A percentile compares a stretch with the other conserved stretches of the same genome.
phyloP scores from a whole-genome alignment of 208 protist species.

The Leishmania gerbilli region DNA sequence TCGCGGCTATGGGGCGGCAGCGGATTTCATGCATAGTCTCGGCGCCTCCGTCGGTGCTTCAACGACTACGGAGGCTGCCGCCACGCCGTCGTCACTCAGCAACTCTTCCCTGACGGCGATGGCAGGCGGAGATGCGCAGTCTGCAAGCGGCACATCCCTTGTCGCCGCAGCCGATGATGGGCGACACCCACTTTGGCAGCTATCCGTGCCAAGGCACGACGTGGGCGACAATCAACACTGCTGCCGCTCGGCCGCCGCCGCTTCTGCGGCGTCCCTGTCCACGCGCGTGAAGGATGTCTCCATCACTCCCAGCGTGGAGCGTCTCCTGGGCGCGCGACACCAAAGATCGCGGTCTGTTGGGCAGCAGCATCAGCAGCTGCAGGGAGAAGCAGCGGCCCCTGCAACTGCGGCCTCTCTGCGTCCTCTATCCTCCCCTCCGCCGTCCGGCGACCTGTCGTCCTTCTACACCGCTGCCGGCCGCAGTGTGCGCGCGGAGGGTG shows the following conservation, averaged over 20 bases:
- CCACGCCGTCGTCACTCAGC: conserved; percentile 13
- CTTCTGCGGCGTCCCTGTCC: background rate
- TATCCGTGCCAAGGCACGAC: background rate
- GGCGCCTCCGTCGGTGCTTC: background rate
- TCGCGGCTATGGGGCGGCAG: background rate
- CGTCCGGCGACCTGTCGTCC: background rate
- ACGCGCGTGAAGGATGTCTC: background rate
- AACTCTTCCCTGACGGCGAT: conserved; percentile 4
- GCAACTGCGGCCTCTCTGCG: background rate
- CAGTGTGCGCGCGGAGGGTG: background rate
- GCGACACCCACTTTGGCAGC: background rate
- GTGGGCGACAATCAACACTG: background rate
- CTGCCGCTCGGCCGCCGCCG: too few relatives aligned
- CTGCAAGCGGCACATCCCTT: background rate
- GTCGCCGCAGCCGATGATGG: background rate
- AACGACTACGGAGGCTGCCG: background rate
- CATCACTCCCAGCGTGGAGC: conserved; percentile 16
- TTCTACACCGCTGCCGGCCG: conserved; percentile 17
- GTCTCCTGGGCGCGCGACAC: conserved; percentile 14
- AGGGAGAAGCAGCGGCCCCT: background rate
- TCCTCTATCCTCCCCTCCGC: background rate
- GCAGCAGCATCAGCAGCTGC: background rate
- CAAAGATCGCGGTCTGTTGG: background rate
- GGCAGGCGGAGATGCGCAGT: background rate
- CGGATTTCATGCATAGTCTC: background rate